A percentile compares a stretch with the other conserved stretches of the same genome.
These are phyloP conservation scores for Luffa acutangula DNA, from an alignment of 306 rosid species.

Conservation along the genomic window DNA sequence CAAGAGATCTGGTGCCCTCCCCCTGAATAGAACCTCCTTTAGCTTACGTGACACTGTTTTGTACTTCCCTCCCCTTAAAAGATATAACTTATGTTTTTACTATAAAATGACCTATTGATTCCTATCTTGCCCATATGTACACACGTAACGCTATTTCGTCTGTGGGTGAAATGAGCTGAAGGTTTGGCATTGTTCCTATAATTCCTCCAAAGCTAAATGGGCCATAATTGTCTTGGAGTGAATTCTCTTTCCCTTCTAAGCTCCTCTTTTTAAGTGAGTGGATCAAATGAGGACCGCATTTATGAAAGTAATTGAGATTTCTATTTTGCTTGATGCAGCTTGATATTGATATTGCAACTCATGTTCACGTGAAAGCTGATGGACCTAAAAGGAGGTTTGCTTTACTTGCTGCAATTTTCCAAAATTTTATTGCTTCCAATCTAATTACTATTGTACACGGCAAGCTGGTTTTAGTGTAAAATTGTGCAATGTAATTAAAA, in stretches of 20 bases:
- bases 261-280: not conserved
- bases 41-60: not conserved
- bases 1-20: too few relatives aligned
- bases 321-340: constrained; percentile 37
- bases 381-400: constrained; percentile 89
- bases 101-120: not conserved
- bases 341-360: constrained; percentile 70
- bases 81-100: not conserved
- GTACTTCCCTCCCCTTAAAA: not conserved
- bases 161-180: not conserved
- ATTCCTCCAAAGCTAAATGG: not conserved
- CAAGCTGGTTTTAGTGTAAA: not conserved
- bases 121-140: not conserved
- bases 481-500: not conserved
- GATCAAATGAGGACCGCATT: not conserved
- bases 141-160: not conserved
- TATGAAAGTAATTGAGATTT: not conserved
- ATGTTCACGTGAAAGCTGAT: constrained; percentile 65
- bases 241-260: not conserved
- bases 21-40: not conserved
- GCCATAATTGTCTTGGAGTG: not conserved
- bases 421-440: not conserved
- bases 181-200: not conserved
- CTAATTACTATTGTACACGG: not conserved
- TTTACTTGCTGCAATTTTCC: constrained; percentile 12